These are phyloP conservation scores for Neodidymelliopsis sp. DNA, from an alignment of 2,329 filamentous ascomycete genomes.

Conservation along the genomic window DNA sequence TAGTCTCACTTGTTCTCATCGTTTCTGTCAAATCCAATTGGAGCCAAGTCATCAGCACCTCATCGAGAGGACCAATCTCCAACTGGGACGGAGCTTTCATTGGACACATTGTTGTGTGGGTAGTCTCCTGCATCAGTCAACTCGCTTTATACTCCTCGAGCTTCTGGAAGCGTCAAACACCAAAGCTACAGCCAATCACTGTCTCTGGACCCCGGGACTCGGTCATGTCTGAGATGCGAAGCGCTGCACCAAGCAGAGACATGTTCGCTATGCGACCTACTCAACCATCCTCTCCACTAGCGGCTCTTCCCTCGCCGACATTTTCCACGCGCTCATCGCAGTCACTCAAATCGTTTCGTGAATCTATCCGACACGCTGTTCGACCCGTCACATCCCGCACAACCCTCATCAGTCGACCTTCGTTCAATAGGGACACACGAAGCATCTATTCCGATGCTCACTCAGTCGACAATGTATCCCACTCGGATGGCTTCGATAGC, in stretches of 20 bases:
- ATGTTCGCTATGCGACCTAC: slow-evolving; percentile 35
- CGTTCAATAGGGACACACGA: slow-evolving; percentile 39
- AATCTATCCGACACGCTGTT: slow-evolving; percentile 49
- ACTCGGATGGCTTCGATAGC: slow-evolving; percentile 70
- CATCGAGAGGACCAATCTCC: slow-evolving; percentile 23
- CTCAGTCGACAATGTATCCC: slow-evolving; percentile 48
- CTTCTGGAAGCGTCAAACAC: slow-evolving; percentile 33
- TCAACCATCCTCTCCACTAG: slow-evolving; percentile 37
- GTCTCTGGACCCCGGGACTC: slow-evolving; percentile 44
- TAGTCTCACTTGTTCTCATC: slow-evolving; percentile 38
- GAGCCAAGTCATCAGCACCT: slow-evolving; percentile 24
- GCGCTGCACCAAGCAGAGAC: slow-evolving; percentile 31
- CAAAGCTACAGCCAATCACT: slow-evolving; percentile 27
- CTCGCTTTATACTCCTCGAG: slow-evolving; percentile 38
- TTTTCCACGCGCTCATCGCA: slow-evolving; percentile 46
- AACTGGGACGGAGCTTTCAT: slow-evolving; percentile 39
- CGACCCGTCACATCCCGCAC: slow-evolving; percentile 49
- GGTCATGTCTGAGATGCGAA: slow-evolving; percentile 46
- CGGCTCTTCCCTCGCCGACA: slow-evolving; percentile 45
- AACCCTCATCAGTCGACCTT: slow-evolving; percentile 44
- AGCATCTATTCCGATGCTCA: slow-evolving; percentile 46
- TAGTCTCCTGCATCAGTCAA: slow-evolving; percentile 41
- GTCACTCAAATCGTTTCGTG: slow-evolving; percentile 46
- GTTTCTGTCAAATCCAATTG: slow-evolving; percentile 36
- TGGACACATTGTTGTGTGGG: slow-evolving; percentile 48